phyloP scores from a whole-genome alignment of 163 green algal genomes.

The Trebouxiophyceae sp. region DNA sequence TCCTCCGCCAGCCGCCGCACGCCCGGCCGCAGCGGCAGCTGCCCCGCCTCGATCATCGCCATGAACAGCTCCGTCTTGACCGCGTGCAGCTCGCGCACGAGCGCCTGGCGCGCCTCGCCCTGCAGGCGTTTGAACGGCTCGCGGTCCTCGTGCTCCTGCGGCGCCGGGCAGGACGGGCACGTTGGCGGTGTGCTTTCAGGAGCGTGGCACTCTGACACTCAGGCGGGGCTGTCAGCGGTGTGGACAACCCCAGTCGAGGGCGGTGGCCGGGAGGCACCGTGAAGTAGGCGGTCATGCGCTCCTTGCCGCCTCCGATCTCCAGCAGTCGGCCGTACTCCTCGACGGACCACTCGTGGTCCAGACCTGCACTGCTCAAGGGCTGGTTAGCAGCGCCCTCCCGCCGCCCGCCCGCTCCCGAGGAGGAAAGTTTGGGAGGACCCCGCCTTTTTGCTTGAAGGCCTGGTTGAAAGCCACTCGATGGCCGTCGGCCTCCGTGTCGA shows the following conservation, averaged over 20 bases:
- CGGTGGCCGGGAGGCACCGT: conserved; percentile 28
- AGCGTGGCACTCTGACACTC: no score
- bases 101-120: conserved; percentile 51
- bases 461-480: conserved; percentile 82
- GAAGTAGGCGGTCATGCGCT: conserved; percentile 97
- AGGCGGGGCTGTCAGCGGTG: no score
- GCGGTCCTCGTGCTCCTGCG: conserved; percentile 39
- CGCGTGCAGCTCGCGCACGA: conserved; percentile 83
- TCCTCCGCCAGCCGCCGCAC: conserved; percentile 65
- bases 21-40: conserved; percentile 87
- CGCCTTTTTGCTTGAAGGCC: conserved; percentile 80
- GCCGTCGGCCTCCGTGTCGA: conserved; percentile 84
- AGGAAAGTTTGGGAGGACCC: no score
- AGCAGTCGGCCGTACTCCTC: conserved; percentile 93
- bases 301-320: conserved; percentile 94
- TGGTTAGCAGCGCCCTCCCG: no score
- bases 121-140: conserved; percentile 67
- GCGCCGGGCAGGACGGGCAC: neutral
- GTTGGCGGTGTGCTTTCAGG: neutral
- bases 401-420: no score
- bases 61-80: conserved; percentile 97
- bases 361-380: no score
- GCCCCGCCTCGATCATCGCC: conserved; percentile 77
- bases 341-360: conserved; percentile 78
- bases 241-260: no score